Conservation (phyloP, 805 yeast genomes). For the Saturnispora hagleri region DNA sequence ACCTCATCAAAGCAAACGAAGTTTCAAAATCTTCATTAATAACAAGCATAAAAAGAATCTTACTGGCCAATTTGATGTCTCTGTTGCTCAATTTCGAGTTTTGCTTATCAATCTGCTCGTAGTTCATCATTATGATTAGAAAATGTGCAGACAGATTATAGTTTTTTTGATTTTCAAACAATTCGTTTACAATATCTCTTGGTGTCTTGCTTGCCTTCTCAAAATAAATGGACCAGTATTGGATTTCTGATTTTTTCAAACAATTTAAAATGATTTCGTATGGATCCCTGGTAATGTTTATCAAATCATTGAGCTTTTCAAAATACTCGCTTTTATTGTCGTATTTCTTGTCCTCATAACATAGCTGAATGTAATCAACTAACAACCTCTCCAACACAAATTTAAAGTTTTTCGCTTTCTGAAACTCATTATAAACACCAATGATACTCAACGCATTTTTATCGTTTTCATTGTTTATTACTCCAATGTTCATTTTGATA, state of each 20-base stretch:
- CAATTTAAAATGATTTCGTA: constrained; percentile 39
- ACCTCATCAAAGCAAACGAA: constrained; percentile 46
- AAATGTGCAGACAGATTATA: constrained; percentile 44
- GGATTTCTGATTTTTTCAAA: constrained; percentile 44
- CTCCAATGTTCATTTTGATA: constrained; percentile 24
- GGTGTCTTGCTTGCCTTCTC: constrained; percentile 34
- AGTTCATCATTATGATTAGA: constrained; percentile 42
- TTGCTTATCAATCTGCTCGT: constrained; percentile 24
- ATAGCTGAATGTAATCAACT: constrained; percentile 29
- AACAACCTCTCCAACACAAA: constrained; percentile 43
- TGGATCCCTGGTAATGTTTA: constrained; percentile 24
- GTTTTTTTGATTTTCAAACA: constrained; percentile 28
- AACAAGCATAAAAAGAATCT: constrained; percentile 36
- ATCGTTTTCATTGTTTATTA: constrained; percentile 12
- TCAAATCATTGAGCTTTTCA: constrained; percentile 25
- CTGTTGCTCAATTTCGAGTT: constrained; percentile 10
- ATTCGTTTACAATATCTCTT: constrained; percentile 33
- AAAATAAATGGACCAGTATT: constrained; percentile 43
- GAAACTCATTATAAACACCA: constrained; percentile 29
- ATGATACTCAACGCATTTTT: constrained; percentile 21
- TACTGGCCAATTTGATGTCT: constrained; percentile 34
- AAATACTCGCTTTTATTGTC: constrained; percentile 23
- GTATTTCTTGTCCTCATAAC: constrained; percentile 25
- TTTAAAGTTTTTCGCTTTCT: constrained; percentile 33
- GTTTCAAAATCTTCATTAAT: constrained; percentile 39